Base-by-base conservation (phyloP, 2,329 filamentous ascomycete species). In the Cordyceps cateniannulata region DNA sequence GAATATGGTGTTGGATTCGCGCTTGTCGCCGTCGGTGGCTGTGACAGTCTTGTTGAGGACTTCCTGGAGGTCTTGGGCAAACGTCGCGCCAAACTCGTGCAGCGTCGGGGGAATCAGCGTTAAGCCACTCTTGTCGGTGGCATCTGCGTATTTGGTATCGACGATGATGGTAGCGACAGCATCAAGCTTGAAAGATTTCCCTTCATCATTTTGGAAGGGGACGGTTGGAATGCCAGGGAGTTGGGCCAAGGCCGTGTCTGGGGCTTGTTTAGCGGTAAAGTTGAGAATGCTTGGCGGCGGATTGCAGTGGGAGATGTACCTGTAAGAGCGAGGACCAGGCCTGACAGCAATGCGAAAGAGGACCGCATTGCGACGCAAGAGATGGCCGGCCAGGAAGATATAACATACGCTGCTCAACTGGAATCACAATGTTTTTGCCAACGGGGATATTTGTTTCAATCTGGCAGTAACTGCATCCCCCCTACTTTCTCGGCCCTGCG, bases 101-200 rank as follows among this genome's bases (percentile, higher is more conserved):
- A 83, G 68, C 0, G 75, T 80, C 2, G 80, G 80, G 3, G 81
- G 80, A 24, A 82, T 82, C 16, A 81, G 68, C 0, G 79, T 82
- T 64, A 77, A 72, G 24, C 81, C 81, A 18, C 69, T 59, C 0
- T 72, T 69, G 63, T 84, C 76, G 6, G 74, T 72, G 0, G 68
- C 62, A 9, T 76, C 65, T 1, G 75, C 72, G 66, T 73, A 79
- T 5, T 68, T 66, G 2, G 65, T 61, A 61, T 83, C 76, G 9
- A 84, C 74, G 18, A 81, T 66, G 52, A 83, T 73, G 1, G 65
- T 66, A 22, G 67, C 68, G 10, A 73, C 60, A 20, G 62, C 62
- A 12, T 63, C 65, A 54, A 73, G 65, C 1, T 66, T 62, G 38
- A 73, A 73, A 2, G 63, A 61, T 20, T 67, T 69, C 22, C 54